Evolutionary conservation across 306 rosid species (phyloP).

Genomic region (Casuarina equisetifolia): DNA sequence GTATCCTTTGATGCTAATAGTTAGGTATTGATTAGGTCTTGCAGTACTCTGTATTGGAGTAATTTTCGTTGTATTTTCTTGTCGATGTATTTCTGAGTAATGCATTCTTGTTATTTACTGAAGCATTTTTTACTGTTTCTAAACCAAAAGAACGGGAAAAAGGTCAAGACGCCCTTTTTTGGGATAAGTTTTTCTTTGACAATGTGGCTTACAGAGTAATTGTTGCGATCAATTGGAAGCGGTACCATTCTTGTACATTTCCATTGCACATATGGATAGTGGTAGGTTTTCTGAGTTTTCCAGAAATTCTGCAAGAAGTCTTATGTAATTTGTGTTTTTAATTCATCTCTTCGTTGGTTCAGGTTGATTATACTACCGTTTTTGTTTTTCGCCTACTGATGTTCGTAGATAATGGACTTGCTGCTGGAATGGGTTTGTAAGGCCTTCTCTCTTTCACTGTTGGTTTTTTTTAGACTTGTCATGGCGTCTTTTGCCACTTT

Average conservation of each 20-base stretch:
- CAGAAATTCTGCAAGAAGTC: not conserved
- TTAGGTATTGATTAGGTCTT: not conserved
- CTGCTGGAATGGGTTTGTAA: conserved; percentile 99
- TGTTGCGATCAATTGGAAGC: conserved; percentile 86
- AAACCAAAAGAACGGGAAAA: not conserved
- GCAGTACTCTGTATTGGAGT: conserved; percentile 12
- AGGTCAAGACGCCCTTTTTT: not conserved
- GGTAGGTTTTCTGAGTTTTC: conserved; percentile 49
- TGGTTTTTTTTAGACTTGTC: conserved; percentile 13
- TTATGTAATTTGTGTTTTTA: not conserved
- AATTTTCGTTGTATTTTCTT: not conserved
- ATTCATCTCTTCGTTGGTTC: conserved; percentile 17
- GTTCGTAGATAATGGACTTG: conserved; percentile 96
- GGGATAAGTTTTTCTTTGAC: conserved; percentile 40
- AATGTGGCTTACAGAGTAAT: conserved; percentile 53
- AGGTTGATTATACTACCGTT: conserved; percentile 94
- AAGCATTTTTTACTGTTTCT: not conserved
- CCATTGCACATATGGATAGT: conserved; percentile 98
- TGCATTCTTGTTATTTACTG: not conserved
- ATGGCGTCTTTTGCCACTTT: not conserved
- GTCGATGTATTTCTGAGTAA: not conserved
- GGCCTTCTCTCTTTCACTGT: conserved; percentile 42
- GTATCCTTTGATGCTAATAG: conserved; percentile 59
- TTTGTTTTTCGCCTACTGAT: conserved; percentile 90
- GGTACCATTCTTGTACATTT: conserved; percentile 71